Percentiles rank a stretch among this genome's conserved stretches.
These are phyloP conservation scores for Hanseniaspora valbyensis DNA, from an alignment of 805 yeast genomes.

Conservation along the genomic window DNA sequence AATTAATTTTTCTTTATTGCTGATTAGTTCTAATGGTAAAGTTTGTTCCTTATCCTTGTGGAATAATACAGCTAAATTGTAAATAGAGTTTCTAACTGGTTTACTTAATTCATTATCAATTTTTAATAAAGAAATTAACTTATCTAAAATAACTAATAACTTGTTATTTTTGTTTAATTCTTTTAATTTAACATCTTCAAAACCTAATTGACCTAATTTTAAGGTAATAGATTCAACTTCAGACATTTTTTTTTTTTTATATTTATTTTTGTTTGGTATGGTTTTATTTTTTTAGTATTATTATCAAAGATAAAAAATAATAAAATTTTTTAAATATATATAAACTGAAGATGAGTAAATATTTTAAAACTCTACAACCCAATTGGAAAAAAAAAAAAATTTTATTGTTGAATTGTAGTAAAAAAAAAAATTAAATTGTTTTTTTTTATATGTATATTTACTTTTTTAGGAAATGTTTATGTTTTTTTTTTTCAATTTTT, in stretches of 20 bases:
- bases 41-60: slow-evolving; percentile 38
- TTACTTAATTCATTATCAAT: slow-evolving; percentile 38
- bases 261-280: background rate
- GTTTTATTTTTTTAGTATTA: background rate
- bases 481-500: background rate
- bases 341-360: background rate
- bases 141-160: slow-evolving; percentile 58
- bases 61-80: slow-evolving; percentile 61
- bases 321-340: no score
- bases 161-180: slow-evolving; percentile 81
- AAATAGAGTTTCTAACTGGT: slow-evolving; percentile 53
- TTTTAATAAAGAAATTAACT: slow-evolving; percentile 40
- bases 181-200: slow-evolving; percentile 59
- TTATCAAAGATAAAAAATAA: no score
- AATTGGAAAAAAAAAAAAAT: no score
- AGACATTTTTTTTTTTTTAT: slow-evolving; percentile 16
- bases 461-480: slow-evolving; percentile 9
- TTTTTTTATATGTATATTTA: slow-evolving; percentile 1
- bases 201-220: slow-evolving; percentile 40
- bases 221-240: slow-evolving; percentile 30
- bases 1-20: slow-evolving; percentile 30
- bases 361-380: no score
- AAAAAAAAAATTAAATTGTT: background rate
- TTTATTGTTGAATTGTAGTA: no score
- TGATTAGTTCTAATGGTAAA: slow-evolving; percentile 23